These are phyloP conservation scores for Botrytis aclada DNA, from an alignment of 2,329 filamentous ascomycete genomes.

Conservation along the genomic window DNA sequence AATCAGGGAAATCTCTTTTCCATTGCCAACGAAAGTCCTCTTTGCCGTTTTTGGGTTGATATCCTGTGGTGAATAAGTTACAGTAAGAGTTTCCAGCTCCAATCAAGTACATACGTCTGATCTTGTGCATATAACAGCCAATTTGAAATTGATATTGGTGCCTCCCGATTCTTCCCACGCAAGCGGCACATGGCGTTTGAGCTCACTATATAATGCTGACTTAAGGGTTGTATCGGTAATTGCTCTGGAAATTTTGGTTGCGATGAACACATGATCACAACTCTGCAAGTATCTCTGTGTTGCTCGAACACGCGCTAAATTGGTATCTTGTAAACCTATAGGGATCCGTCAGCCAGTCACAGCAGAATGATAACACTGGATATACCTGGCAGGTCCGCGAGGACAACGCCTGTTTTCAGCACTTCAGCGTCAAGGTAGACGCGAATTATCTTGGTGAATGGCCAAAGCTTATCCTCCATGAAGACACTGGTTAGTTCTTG, in stretches of 20 bases:
- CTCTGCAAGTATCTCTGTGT: conserved; percentile 38
- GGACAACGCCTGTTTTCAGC: background rate
- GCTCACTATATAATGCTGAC: conserved; percentile 1
- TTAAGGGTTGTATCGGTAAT: background rate
- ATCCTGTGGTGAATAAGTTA: background rate
- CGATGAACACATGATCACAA: conserved; percentile 40
- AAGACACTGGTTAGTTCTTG: background rate
- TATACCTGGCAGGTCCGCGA: conserved; percentile 1
- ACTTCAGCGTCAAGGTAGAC: conserved; percentile 10
- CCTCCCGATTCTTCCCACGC: conserved; percentile 21
- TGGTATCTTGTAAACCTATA: conserved; percentile 39
- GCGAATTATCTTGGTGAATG: conserved; percentile 3
- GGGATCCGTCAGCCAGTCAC: background rate
- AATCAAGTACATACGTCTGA: background rate
- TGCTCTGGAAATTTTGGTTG: conserved; percentile 27
- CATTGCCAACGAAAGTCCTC: background rate
- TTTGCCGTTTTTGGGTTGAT: background rate
- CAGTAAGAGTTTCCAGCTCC: background rate
- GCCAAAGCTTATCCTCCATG: background rate
- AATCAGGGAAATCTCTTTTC: background rate
- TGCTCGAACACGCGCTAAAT: conserved; percentile 38
- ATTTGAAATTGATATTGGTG: background rate
- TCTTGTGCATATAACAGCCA: background rate
- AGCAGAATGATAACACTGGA: background rate
- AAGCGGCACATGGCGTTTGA: background rate